Base-by-base conservation (phyloP, 1,284 basidiomycete species). In the Trametes sp. region DNA sequence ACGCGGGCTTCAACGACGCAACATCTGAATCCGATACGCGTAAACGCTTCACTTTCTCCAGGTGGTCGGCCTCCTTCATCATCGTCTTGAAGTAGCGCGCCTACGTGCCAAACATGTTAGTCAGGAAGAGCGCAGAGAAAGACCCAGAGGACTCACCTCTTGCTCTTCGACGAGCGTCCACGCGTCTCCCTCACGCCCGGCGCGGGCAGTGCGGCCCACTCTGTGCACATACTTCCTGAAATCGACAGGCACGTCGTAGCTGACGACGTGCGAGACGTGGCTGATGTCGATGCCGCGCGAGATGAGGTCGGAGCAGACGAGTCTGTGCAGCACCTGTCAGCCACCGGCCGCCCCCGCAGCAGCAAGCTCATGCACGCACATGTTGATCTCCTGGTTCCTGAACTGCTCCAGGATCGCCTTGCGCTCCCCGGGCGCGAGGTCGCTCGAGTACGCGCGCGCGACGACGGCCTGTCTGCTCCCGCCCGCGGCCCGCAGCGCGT, bases 211-310 rank as follows among this genome's bases (percentile, higher is more conserved):
- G 42, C 97, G 84, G 21, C 97, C 97, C 0, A 96, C 96, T 51
- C 97, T 90, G 76, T 99, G 97, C 21, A 99, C 94, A 73, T 99
- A 98, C 77, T 98, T 98, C 54, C 94, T 87, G 85, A 98, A 94
- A 73, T 98, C 97, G n/a, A 98, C 85, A 1, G 97, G 96, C 2
- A 89, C 89, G 76, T 98, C 97, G 76, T 98, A 98, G 67, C 89
- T 95, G 42, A 99, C 86, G 31, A 98, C 97, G 76, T 98, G 93
- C 13, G 88, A 86, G 48, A 98, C 95, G 62, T 93, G 87, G 54
- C 90, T 93, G 61, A 99, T 91, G 75, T 99, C 98, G 63, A 98
- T 95, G n/a, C 97, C 98, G 64, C 98, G 88, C 10, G 97, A 94
- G 63, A 98, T 94, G 21, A 99, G 82, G 79, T 99, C 97, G 2